phyloP scores from a whole-genome alignment of 1,139 yeast genomes.

The Blastobotrys illinoisensis region DNA sequence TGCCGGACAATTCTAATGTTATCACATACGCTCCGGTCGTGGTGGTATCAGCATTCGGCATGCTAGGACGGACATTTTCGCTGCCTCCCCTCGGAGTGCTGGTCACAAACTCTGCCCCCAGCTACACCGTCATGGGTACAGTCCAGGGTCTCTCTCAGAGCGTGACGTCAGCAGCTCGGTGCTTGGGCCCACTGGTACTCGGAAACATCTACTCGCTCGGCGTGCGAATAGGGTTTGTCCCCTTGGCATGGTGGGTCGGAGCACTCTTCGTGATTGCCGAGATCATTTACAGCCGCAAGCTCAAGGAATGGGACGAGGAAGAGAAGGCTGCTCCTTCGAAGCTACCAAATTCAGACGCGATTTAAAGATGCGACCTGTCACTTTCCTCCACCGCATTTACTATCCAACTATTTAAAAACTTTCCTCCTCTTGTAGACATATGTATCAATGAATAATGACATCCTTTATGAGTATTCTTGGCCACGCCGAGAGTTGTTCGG shows the following conservation, averaged over 20 bases:
- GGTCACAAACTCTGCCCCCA: constrained; percentile 29
- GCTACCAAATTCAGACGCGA: neutral
- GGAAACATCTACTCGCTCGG: constrained; percentile 47
- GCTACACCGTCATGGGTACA: constrained; percentile 26
- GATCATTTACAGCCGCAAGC: constrained; percentile 20
- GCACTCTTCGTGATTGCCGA: constrained; percentile 30
- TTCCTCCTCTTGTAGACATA: neutral
- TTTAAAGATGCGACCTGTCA: neutral
- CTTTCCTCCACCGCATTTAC: neutral
- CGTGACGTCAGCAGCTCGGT: constrained; percentile 49
- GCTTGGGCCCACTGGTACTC: constrained; percentile 51
- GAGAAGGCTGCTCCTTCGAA: neutral
- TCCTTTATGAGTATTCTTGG: neutral
- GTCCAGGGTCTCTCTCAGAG: constrained; percentile 31
- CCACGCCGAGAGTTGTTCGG: neutral
- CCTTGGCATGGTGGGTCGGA: constrained; percentile 49
- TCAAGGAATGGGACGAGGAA: constrained; percentile 28
- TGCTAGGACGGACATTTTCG: constrained; percentile 28
- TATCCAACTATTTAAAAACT: neutral
- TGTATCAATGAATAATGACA: neutral
- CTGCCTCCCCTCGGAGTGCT: constrained; percentile 31
- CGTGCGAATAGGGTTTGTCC: constrained; percentile 40
- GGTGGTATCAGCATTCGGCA: constrained; percentile 18
- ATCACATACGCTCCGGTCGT: constrained; percentile 29
- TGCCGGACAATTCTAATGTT: constrained; percentile 39